Conservation (phyloP, 2,329 filamentous ascomycete genomes). For the Aureobasidium lini region DNA sequence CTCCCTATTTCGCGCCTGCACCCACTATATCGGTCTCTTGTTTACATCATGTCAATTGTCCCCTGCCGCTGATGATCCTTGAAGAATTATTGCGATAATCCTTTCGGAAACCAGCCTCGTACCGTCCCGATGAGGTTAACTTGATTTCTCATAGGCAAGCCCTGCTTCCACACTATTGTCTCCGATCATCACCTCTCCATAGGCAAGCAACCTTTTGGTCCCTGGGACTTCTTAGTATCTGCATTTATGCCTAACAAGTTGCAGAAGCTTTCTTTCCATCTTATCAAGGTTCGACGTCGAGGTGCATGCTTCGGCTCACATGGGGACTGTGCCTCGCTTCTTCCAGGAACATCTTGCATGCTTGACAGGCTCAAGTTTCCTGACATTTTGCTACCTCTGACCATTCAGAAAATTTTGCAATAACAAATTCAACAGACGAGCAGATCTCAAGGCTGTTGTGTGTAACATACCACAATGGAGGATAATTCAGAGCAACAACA, state of each 20-base stretch:
- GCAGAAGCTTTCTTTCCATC: slow-evolving; percentile 3
- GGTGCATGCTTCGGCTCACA: slow-evolving; percentile 11
- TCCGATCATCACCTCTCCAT: background rate
- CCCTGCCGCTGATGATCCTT: slow-evolving; percentile 10
- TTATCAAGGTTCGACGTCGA: background rate
- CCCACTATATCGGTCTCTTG: slow-evolving; percentile 1
- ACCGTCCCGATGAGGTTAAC: slow-evolving; percentile 14
- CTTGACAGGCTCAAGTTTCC: background rate
- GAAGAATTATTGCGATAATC: slow-evolving; percentile 3
- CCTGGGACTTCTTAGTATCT: slow-evolving; percentile 4
- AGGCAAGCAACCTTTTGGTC: background rate
- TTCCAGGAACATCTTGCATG: slow-evolving; percentile 14
- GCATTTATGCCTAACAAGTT: slow-evolving; percentile 9
- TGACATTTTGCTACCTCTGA: background rate
- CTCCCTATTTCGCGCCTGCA: slow-evolving; percentile 1
- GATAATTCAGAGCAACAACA: slow-evolving; percentile 35
- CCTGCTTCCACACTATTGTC: slow-evolving; percentile 11
- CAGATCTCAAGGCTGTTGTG: background rate
- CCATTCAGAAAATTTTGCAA: background rate
- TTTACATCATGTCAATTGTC: slow-evolving; percentile 5
- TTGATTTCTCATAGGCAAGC: slow-evolving; percentile 9
- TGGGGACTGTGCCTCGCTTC: slow-evolving; percentile 8
- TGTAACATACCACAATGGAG: slow-evolving; percentile 14
- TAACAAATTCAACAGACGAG: background rate
- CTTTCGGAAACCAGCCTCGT: slow-evolving; percentile 10